Conservation (phyloP, 306 rosid species). For the Vigna angularis region DNA sequence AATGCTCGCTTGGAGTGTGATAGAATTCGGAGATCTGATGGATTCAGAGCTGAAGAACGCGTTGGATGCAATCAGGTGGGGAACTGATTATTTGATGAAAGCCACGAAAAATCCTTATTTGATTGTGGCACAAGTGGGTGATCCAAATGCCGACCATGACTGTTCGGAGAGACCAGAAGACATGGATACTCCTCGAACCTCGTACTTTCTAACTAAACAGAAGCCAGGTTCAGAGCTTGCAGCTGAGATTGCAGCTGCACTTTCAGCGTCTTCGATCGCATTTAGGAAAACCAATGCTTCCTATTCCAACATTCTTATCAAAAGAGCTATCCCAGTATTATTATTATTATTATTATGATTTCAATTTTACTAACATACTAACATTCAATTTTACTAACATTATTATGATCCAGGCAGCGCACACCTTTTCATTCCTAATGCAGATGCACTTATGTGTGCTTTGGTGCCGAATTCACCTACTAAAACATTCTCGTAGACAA, state of each 20-base stretch:
- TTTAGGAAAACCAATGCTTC: background rate
- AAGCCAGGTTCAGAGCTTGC: conserved; percentile 59
- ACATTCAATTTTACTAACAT: background rate
- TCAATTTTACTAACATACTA: background rate
- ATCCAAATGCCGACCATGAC: conserved; percentile 43
- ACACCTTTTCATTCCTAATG: conserved; percentile 42
- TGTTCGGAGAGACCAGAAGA: conserved; percentile 74
- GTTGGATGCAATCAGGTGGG: conserved; percentile 59
- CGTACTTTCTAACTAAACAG: background rate
- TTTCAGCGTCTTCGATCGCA: conserved; percentile 60
- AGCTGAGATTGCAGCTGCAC: conserved; percentile 55
- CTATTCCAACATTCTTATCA: conserved; percentile 44
- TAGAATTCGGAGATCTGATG: conserved; percentile 59
- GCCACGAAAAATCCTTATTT: conserved; percentile 25
- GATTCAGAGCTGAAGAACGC: conserved; percentile 44
- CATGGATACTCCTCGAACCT: conserved; percentile 56
- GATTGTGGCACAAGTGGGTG: conserved; percentile 53
- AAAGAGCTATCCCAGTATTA: conserved; percentile 39
- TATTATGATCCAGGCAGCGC: conserved; percentile 12
- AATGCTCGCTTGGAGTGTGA: conserved; percentile 59
- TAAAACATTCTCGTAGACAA: conserved; percentile 40
- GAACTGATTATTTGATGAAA: conserved; percentile 58
- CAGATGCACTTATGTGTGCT: conserved; percentile 55
- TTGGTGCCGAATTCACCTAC: conserved; percentile 53
- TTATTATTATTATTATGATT: no score